Evolutionary conservation across 2,329 filamentous ascomycete genomes (phyloP).

Genomic region (Trichoderma cornu-damae): DNA sequence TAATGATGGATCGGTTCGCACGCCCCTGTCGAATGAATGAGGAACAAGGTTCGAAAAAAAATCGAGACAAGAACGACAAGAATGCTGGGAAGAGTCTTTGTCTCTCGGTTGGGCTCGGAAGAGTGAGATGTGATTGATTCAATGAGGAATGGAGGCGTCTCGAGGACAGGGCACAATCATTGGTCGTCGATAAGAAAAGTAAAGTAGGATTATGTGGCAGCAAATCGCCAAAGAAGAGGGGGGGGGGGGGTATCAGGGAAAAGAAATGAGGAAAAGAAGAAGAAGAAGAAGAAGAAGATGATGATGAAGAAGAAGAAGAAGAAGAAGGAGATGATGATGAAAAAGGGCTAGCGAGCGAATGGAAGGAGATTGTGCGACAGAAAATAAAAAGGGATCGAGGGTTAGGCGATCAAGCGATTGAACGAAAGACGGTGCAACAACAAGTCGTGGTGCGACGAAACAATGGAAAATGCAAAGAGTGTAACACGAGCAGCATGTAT

Average conservation of each 20-base stretch:
- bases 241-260: not conserved
- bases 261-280: too few relatives aligned
- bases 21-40: not conserved
- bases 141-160: conserved; percentile 7
- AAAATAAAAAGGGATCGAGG: not conserved
- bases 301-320: too few relatives aligned
- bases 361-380: not conserved
- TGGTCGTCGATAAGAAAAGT: conserved; percentile 6
- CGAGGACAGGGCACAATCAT: not conserved
- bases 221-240: too few relatives aligned
- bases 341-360: conserved; percentile 12
- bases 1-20: not conserved
- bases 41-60: not conserved
- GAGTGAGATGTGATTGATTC: not conserved
- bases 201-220: conserved; percentile 8
- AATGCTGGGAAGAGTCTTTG: not conserved
- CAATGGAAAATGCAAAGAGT: not conserved
- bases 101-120: not conserved
- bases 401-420: conserved; percentile 3
- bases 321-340: too few relatives aligned
- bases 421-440: conserved; percentile 10
- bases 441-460: conserved; percentile 7
- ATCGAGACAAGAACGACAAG: not conserved
- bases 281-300: too few relatives aligned
- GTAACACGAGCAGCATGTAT: not conserved